phyloP scores from a whole-genome alignment of 2,329 filamentous ascomycete species.

The Pyrenophora seminiperda region DNA sequence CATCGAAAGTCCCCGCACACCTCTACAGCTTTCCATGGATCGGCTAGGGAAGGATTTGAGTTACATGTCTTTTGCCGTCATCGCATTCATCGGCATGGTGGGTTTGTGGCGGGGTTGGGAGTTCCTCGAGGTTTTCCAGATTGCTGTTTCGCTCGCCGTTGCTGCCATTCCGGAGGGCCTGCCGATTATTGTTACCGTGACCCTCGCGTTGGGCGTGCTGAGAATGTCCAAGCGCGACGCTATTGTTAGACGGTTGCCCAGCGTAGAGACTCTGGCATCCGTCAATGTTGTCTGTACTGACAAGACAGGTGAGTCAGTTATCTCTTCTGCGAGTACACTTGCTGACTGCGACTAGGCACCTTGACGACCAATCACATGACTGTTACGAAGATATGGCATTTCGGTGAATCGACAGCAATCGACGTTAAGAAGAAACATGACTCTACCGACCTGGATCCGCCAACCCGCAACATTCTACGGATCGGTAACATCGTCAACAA shows the following conservation, averaged over 20 bases:
- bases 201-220: slow-evolving; percentile 89
- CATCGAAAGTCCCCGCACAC: slow-evolving; percentile 93
- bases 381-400: slow-evolving; percentile 94
- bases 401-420: slow-evolving; percentile 66
- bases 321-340: background rate
- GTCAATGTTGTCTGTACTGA: slow-evolving; percentile 99
- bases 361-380: slow-evolving; percentile 99
- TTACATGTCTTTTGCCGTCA: slow-evolving; percentile 94
- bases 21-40: slow-evolving; percentile 95
- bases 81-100: slow-evolving; percentile 88
- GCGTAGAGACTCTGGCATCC: slow-evolving; percentile 96
- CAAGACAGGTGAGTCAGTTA: slow-evolving; percentile 72
- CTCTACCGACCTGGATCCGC: slow-evolving; percentile 67
- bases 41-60: slow-evolving; percentile 94
- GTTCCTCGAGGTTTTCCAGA: slow-evolving; percentile 93
- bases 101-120: slow-evolving; percentile 89
- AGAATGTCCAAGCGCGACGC: slow-evolving; percentile 95
- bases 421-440: slow-evolving; percentile 62
- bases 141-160: slow-evolving; percentile 94
- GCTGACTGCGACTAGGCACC: slow-evolving; percentile 63
- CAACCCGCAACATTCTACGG: slow-evolving; percentile 79
- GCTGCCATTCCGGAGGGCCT: slow-evolving; percentile 95
- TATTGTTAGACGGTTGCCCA: slow-evolving; percentile 93
- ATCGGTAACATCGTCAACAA: slow-evolving; percentile 98
- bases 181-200: slow-evolving; percentile 98